phyloP scores from a whole-genome alignment of 768 basidiomycete genomes.

The Kwoniella sp. region DNA sequence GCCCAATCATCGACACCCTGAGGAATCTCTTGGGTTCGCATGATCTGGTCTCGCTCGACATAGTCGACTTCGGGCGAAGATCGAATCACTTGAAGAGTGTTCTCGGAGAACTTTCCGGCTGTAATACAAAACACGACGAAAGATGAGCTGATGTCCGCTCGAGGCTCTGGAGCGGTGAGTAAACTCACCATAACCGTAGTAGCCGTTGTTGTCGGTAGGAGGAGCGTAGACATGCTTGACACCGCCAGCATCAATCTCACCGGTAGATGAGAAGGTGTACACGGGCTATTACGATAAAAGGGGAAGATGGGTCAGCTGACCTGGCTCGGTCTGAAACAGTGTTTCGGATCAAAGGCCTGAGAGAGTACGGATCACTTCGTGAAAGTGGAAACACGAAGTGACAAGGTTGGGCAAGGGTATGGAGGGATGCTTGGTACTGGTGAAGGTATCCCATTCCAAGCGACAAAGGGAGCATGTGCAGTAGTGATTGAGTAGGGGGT shows the following conservation, averaged over 20 bases:
- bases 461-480: too few relatives aligned
- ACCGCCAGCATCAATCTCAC: slow-evolving; percentile 48
- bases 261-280: slow-evolving; percentile 31
- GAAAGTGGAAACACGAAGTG: too few relatives aligned
- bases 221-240: slow-evolving; percentile 71
- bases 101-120: slow-evolving; percentile 72
- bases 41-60: slow-evolving; percentile 90
- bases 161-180: too few relatives aligned
- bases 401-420: not conserved
- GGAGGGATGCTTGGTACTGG: not conserved
- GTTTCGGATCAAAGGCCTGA: not conserved
- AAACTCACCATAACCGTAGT: slow-evolving; percentile 59
- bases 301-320: not conserved
- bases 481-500: not conserved
- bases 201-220: slow-evolving; percentile 66
- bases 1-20: slow-evolving; percentile 45
- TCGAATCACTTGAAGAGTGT: slow-evolving; percentile 74
- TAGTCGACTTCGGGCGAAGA: slow-evolving; percentile 85
- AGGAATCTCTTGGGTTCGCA: slow-evolving; percentile 67
- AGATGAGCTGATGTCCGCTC: too few relatives aligned
- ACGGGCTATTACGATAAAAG: slow-evolving; percentile 31
- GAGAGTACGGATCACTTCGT: too few relatives aligned
- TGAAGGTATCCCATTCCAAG: too few relatives aligned
- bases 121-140: not conserved
- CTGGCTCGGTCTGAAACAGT: not conserved